Base-by-base conservation (phyloP, 1,139 yeast species). In the Eremothecium cymbalariae region DNA sequence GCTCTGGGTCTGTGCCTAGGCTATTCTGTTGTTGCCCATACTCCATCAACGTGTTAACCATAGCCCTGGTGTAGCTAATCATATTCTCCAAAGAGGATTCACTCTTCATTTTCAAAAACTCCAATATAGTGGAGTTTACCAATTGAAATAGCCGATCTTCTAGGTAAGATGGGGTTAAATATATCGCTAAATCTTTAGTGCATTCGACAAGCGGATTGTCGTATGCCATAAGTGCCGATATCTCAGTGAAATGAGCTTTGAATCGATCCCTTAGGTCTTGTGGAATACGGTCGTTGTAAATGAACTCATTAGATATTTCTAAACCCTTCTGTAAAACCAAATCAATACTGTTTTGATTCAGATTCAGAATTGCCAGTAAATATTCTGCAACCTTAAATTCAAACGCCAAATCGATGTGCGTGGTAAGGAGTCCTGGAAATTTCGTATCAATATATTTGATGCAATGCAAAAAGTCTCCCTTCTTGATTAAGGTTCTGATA, bases 161-260 rank as follows among this genome's bases (percentile, higher is more conserved):
- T 17, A 55, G 37, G 33, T 44, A 55, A 15, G 53, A 54, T 6
- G 43, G 40, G 1, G 53, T 42, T 11, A 55, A 32, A 28, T 46
- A 52, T 6, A 41, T 37, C 1, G 53, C 35, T 14, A 54, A 25
- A 22, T 53, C 59, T 5, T 45, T 49, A 18, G 53, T 53, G 4
- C 55, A 52, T 28, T 55, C 58, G 7, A 38, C 39, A 2, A 45
- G 26, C 1, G 77, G 77, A 37, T 72, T 62, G 8, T 66, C 65
- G 43, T 68, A 75, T 3, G 79, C 77, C 36, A 76, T 48, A 15
- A 76, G 50, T 4, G 73, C 60, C 17, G 73, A 70, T 1, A 73
- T 58, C 28, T 66, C 65, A 44, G 59, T 53, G 46, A 70, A 39
- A 45, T 59, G 50, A 8, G 53, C 54, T 29, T 54, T 57, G 18